Percentiles rank a stretch among this genome's conserved stretches.
phyloP scores from a whole-genome alignment of 805 yeast species.

The Komagataella phaffii region DNA sequence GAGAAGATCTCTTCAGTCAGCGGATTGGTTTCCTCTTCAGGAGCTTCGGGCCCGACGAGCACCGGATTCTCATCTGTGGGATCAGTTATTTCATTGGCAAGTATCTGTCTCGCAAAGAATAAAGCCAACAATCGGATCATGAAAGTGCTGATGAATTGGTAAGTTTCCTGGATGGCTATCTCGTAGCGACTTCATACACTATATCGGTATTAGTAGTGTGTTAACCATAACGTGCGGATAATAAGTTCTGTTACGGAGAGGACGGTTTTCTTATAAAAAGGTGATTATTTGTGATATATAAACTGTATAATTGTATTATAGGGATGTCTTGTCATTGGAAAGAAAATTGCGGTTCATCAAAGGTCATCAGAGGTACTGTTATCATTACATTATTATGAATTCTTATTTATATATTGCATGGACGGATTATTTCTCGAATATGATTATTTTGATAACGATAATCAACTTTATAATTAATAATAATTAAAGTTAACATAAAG shows the following conservation, averaged over 20 bases:
- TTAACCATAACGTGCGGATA: neutral
- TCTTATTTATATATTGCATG: too few relatives aligned
- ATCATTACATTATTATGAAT: too few relatives aligned
- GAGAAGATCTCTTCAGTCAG: conserved; percentile 91
- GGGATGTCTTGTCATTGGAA: too few relatives aligned
- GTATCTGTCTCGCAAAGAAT: neutral
- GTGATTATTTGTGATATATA: too few relatives aligned
- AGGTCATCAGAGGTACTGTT: too few relatives aligned
- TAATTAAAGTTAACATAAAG: neutral
- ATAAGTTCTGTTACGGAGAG: too few relatives aligned
- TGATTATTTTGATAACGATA: too few relatives aligned
- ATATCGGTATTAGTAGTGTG: neutral
- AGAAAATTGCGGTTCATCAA: too few relatives aligned
- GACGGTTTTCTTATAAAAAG: too few relatives aligned
- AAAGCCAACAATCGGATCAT: neutral
- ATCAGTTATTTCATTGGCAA: neutral
- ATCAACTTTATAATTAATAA: too few relatives aligned
- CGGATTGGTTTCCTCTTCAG: conserved; percentile 45
- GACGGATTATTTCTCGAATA: too few relatives aligned
- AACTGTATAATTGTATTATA: too few relatives aligned
- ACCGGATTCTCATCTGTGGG: neutral
- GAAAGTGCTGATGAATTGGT: neutral
- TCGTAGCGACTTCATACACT: neutral
- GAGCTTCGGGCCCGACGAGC: neutral
- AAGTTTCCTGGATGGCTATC: neutral